A percentile compares a stretch with the other conserved stretches of the same genome.
phyloP scores from a whole-genome alignment of 1,284 basidiomycete species.

The Malassezia sympodialis region DNA sequence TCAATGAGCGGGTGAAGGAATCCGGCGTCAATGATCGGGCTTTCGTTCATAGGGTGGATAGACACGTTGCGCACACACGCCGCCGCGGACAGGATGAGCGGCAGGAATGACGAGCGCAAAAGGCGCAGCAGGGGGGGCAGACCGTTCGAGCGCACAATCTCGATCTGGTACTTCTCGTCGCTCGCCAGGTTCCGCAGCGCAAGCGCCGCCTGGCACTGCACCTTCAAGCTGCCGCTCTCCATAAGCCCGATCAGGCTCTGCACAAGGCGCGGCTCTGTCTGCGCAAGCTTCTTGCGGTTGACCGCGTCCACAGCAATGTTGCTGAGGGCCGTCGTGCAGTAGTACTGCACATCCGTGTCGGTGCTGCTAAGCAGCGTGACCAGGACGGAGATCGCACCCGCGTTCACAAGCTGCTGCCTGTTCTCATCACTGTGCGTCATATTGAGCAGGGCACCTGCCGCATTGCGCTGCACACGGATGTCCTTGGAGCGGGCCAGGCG shows the following conservation, averaged over 20 bases:
- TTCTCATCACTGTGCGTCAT: conserved; percentile 99
- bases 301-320: conserved; percentile 66
- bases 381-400: conserved; percentile 93
- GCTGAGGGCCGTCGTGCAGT: conserved; percentile 95
- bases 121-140: conserved; percentile 84
- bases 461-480: conserved; percentile 97
- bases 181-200: conserved; percentile 93
- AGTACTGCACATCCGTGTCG: conserved; percentile 98
- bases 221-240: conserved; percentile 95
- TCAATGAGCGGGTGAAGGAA: conserved; percentile 94
- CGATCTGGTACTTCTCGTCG: conserved; percentile 98
- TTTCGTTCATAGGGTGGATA: conserved; percentile 96
- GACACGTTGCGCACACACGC: conserved; percentile 98
- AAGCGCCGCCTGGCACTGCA: conserved; percentile 95
- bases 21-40: conserved; percentile 96
- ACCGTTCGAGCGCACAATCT: conserved; percentile 94
- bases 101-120: conserved; percentile 90
- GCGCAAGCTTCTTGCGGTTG: conserved; percentile 90
- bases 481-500: conserved; percentile 94
- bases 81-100: conserved; percentile 95
- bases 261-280: conserved; percentile 88
- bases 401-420: conserved; percentile 93
- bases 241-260: conserved; percentile 87
- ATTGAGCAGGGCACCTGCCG: conserved; percentile 92
- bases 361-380: conserved; percentile 90